Evolutionary conservation across 2,329 filamentous ascomycete genomes (phyloP).

Genomic region (Sporothrix schenckii): DNA sequence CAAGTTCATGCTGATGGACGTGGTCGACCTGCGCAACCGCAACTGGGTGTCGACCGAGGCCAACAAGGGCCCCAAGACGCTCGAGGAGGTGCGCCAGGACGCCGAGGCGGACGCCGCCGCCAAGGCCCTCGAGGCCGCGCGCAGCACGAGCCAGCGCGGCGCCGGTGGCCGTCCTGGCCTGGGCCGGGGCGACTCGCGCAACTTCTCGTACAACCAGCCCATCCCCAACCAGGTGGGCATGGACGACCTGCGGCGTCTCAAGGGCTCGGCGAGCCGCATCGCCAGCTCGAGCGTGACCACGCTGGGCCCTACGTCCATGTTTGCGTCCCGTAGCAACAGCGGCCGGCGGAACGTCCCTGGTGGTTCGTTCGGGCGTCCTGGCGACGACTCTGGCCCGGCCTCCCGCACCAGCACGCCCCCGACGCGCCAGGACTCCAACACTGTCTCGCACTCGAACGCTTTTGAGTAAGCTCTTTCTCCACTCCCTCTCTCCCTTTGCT

Average conservation of each 20-base stretch:
- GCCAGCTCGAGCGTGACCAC: conserved; percentile 63
- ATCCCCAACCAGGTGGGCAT: conserved; percentile 85
- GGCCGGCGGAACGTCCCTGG: conserved; percentile 73
- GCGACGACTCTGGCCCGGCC: conserved; percentile 83
- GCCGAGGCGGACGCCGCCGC: conserved; percentile 75
- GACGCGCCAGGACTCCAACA: conserved; percentile 51
- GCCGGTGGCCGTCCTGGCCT: conserved; percentile 69
- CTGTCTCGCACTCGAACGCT: conserved; percentile 73
- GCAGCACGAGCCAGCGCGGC: conserved; percentile 64
- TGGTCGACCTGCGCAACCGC: conserved; percentile 77
- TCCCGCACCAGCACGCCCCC: conserved; percentile 90
- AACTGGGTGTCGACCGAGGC: conserved; percentile 85
- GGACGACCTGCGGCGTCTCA: conserved; percentile 87
- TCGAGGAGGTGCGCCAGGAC: conserved; percentile 85
- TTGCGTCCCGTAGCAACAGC: conserved; percentile 88
- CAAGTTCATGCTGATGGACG: conserved; percentile 95
- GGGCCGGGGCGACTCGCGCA: conserved; percentile 78
- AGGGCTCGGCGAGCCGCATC: conserved; percentile 61
- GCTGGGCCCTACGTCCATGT: conserved; percentile 83
- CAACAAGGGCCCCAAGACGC: conserved; percentile 95
- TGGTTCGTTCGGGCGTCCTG: conserved; percentile 69
- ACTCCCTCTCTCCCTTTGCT: too few species aligned
- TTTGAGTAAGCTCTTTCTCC: conserved; percentile 72
- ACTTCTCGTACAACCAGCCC: conserved; percentile 76
- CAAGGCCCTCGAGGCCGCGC: conserved; percentile 74